Percentiles rank a stretch among this genome's conserved stretches.
Conservation (phyloP, 2,329 filamentous ascomycete genomes). For the Mollisia scopiformis region DNA sequence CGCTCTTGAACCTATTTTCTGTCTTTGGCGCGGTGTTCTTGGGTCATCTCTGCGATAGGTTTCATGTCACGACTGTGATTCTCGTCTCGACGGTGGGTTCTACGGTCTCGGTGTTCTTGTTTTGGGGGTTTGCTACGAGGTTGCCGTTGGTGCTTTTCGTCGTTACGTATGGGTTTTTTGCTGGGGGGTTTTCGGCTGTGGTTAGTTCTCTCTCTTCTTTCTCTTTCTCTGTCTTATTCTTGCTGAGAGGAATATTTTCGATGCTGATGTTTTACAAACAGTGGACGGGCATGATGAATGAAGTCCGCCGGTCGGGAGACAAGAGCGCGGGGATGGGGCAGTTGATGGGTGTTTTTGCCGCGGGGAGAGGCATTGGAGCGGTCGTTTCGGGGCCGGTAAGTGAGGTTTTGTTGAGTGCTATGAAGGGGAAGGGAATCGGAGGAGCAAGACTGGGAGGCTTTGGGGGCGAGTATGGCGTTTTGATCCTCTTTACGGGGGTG, state of each 20-base stretch:
- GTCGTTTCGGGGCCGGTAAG: slow-evolving; percentile 60
- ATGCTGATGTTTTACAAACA: too few species aligned
- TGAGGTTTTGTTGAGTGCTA: slow-evolving; percentile 45
- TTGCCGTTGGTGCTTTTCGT: slow-evolving; percentile 51
- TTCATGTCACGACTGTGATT: slow-evolving; percentile 47
- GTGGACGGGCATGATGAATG: slow-evolving; percentile 41
- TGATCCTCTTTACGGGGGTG: slow-evolving; percentile 59
- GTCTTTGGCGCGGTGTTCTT: slow-evolving; percentile 46
- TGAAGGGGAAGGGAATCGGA: slow-evolving; percentile 38
- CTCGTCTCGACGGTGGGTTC: slow-evolving; percentile 53
- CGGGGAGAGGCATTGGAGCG: slow-evolving; percentile 65
- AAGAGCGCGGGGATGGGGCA: slow-evolving; percentile 30
- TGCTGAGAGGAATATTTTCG: too few species aligned
- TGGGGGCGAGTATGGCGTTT: slow-evolving; percentile 52
- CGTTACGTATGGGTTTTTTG: slow-evolving; percentile 60
- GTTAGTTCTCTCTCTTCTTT: too few species aligned
- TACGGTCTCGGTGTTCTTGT: slow-evolving; percentile 49
- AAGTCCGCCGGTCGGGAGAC: slow-evolving; percentile 15
- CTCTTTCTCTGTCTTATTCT: too few species aligned
- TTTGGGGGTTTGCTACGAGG: slow-evolving; percentile 56
- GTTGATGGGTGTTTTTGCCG: slow-evolving; percentile 52
- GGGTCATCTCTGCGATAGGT: slow-evolving; percentile 45
- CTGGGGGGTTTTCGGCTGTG: too few species aligned
- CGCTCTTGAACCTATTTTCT: slow-evolving; percentile 50
- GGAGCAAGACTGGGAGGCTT: slow-evolving; percentile 48